Percentiles rank a stretch among this genome's conserved stretches.
These are phyloP conservation scores for Arthrocladium fulminans DNA, from an alignment of 2,329 filamentous ascomycete species.

Conservation along the genomic window DNA sequence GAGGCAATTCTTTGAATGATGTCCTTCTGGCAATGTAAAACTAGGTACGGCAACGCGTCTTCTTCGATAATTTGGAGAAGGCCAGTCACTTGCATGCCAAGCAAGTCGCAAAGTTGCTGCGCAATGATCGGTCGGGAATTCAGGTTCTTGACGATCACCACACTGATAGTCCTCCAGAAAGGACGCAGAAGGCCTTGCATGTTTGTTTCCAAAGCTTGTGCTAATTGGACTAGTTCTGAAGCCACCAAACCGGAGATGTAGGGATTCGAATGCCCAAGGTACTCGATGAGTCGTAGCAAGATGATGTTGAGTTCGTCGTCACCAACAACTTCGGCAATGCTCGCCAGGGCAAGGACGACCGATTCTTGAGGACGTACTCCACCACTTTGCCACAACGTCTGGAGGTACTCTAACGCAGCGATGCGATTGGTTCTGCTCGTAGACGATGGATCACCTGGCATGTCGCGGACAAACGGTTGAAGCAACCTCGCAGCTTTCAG, in stretches of 20 bases:
- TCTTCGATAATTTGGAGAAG: conserved; percentile 69
- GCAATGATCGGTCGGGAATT: conserved; percentile 71
- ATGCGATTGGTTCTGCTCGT: conserved; percentile 57
- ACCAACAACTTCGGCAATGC: conserved; percentile 65
- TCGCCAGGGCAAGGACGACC: conserved; percentile 76
- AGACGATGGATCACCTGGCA: conserved; percentile 38
- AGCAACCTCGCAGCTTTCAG: conserved; percentile 67
- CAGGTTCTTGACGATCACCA: conserved; percentile 74
- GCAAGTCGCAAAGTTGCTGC: conserved; percentile 68
- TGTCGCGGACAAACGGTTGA: conserved; percentile 50
- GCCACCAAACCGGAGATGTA: conserved; percentile 74
- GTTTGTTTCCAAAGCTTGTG: conserved; percentile 53
- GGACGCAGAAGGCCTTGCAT: conserved; percentile 66
- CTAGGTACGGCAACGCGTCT: conserved; percentile 76
- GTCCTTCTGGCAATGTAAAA: conserved; percentile 67
- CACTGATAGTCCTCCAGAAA: conserved; percentile 80
- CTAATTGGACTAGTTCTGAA: conserved; percentile 66
- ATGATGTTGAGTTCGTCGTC: conserved; percentile 83
- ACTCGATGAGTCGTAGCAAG: conserved; percentile 73
- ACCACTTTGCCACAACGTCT: conserved; percentile 61
- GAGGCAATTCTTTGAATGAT: conserved; percentile 73
- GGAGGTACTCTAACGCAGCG: conserved; percentile 61
- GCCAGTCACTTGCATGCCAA: conserved; percentile 60
- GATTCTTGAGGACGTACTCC: conserved; percentile 66
- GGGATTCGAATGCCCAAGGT: conserved; percentile 72